Evolutionary conservation across 768 basidiomycete genomes (phyloP), one percentile per base, ranked within the genome.

Genomic region (Podaxis carcinomalis): DNA sequence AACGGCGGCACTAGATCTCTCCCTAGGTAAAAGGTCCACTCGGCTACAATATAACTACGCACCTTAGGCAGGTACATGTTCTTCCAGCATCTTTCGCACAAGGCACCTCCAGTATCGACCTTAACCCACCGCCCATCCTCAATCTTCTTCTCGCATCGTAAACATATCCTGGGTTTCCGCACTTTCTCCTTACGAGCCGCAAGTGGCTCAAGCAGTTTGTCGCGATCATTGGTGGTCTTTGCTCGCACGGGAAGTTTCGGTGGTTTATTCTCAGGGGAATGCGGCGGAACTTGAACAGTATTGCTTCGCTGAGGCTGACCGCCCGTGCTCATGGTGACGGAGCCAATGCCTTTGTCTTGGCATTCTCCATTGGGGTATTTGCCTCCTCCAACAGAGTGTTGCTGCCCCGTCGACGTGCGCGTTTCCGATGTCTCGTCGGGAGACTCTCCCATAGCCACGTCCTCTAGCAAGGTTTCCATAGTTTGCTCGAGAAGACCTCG

Each of bases 11-110:
- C 91, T 93, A 65, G 53, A 53, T 49, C 44, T 36, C 11, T 35
- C 47, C 25, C 47, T 21, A 52, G 27, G 19, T 35, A n/a, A 23
- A 44, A 32, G 13, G 19, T 13, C n/a, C 37, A 10, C 9, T 2
- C 36, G 14, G 19, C 32, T 44, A 55, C 32, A 52, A 23, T 16
- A 59, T 60, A 60, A 53, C 39, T 57, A 72, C 83, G 44, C 64
- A 90, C 92, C 79, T 93, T 94, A 63, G 95, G 95, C 63, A 97
- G 74, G 77, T 96, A 97, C 88, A 95, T 90, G 68, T 90, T 87
- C 80, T 96, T 97, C 95, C 95, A 97, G 72, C 95, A 95, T 67
- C 74, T 75, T 69, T 95, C 95, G 72, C 95, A 97, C 66, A 97
- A 74, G 39, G 93, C 86, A 40, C 75, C 83, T 59, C 83, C 88